phyloP scores from a whole-genome alignment of 345 rosid species.

The Eucalyptus viminalis region DNA sequence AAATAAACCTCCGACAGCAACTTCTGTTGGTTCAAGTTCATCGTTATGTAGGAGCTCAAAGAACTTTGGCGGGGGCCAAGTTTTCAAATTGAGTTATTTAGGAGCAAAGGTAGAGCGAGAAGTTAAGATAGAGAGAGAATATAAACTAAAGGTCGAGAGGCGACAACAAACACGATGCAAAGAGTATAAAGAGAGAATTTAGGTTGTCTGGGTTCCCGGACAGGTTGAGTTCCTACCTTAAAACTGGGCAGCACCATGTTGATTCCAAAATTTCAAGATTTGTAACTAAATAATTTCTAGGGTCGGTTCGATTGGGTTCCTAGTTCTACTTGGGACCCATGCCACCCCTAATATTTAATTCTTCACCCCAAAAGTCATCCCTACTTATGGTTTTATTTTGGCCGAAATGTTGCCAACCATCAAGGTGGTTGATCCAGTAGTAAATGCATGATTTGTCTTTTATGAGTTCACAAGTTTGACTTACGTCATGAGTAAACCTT shows the following conservation, averaged over 20 bases:
- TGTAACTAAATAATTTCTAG: not conserved
- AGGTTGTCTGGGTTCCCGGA: not conserved
- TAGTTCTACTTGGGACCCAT: not conserved
- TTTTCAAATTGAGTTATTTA: constrained; percentile 19
- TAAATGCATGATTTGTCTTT: not conserved
- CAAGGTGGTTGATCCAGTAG: not conserved
- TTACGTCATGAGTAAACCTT: too few species aligned
- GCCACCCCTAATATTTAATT: not conserved
- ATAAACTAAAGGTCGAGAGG: not conserved
- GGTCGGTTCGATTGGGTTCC: not conserved
- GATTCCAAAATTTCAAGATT: not conserved
- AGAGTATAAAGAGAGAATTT: not conserved
- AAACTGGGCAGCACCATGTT: not conserved
- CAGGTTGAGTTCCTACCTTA: not conserved
- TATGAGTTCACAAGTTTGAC: not conserved
- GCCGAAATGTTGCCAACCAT: not conserved
- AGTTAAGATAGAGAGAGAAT: not conserved
- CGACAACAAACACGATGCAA: not conserved
- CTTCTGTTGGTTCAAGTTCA: not conserved
- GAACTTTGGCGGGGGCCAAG: not conserved
- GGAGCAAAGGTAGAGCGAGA: constrained; percentile 5
- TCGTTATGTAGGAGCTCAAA: not conserved
- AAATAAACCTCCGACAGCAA: too few species aligned
- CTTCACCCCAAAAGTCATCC: not conserved
- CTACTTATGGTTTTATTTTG: not conserved